Evolutionary conservation across 257 asterid species (phyloP), one percentile per base, ranked within the genome.

Genomic region (Forsythia suspensa): DNA sequence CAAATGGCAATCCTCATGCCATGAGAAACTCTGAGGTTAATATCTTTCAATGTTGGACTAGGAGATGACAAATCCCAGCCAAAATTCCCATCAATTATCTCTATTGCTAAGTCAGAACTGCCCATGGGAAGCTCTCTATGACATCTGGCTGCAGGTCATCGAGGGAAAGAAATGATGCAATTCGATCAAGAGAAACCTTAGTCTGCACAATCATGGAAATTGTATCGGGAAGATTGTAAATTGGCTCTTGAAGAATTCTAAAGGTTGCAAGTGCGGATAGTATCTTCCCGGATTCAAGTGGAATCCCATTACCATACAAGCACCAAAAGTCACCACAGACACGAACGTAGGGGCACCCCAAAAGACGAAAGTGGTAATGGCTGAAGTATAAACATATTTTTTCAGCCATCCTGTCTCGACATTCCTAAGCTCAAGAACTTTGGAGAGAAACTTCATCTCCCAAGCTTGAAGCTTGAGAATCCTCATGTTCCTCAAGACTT

Each of bases 391-490:
- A 13, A 90, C 82, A 79, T 77, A 95, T 68, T 81, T 93, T 39
- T 63, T 86, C 84, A 95, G 87, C 99, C 99, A 95, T 1, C 86
- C 87, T 36, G 88, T 75, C 86, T 95, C 99, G 0, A 51, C 86
- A 41, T 84, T 86, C 76, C 99, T 85, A 36, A 88, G 86, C 24
- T 86, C 93, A 7, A 81, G 63, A 74, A 95, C 90, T 74, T 81
- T 95, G 2, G 93, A 83, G 11, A 95, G 87, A 65, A 93, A 92
- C 87, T 93, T 90, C 89, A 90, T 46, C 82, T 95, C 99, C 99
- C 99, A 93, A 24, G 97, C 94, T 79, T 95, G 99, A 67, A 95
- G 96, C 82, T 93, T 95, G 73, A 95, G 96, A 72, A 93, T 92
- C 80, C 97, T 89, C 98, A 95, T 95, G 86, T 92, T 95, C 85